These are phyloP conservation scores for Purshia tridentata DNA, from an alignment of 306 rosid genomes.

Conservation along the genomic window DNA sequence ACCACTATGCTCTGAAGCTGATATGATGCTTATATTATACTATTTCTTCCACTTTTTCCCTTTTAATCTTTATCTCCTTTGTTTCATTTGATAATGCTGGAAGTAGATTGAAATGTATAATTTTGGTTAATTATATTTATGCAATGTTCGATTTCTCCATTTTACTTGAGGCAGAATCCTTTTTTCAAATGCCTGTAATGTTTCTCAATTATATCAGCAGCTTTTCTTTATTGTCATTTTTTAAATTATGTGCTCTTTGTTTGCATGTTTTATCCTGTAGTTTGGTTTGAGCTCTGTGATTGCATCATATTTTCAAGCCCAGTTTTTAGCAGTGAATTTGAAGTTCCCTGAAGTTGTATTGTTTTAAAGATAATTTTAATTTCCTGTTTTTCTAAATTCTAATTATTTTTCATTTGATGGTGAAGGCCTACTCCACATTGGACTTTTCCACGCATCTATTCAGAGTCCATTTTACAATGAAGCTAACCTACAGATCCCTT, in stretches of 20 bases:
- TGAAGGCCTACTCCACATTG: conserved; percentile 87
- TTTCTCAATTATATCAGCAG: not conserved
- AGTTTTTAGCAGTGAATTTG: conserved; percentile 11
- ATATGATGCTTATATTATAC: not conserved
- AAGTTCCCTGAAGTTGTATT: conserved; percentile 23
- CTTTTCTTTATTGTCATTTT: not conserved
- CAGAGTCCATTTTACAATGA: conserved; percentile 83
- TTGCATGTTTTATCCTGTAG: conserved; percentile 10
- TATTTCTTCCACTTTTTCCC: conserved; percentile 16
- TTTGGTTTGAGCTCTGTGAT: not conserved
- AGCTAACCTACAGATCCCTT: conserved; percentile 83
- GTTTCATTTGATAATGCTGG: conserved; percentile 19
- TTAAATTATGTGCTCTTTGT: not conserved
- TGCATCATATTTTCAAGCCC: not conserved
- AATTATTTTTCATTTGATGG: conserved; percentile 40
- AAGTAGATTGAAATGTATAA: not conserved
- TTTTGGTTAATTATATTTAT: not conserved
- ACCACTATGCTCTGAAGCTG: not conserved
- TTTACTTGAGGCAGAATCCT: not conserved
- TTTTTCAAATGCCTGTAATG: not conserved
- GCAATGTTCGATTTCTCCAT: not conserved
- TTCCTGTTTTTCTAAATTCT: conserved; percentile 17
- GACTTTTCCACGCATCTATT: conserved; percentile 73
- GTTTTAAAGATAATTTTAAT: conserved; percentile 21
- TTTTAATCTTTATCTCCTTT: conserved; percentile 23